Evolutionary conservation across 768 basidiomycete species (phyloP).

Genomic region (Xerocomus brunneocitrinus): DNA sequence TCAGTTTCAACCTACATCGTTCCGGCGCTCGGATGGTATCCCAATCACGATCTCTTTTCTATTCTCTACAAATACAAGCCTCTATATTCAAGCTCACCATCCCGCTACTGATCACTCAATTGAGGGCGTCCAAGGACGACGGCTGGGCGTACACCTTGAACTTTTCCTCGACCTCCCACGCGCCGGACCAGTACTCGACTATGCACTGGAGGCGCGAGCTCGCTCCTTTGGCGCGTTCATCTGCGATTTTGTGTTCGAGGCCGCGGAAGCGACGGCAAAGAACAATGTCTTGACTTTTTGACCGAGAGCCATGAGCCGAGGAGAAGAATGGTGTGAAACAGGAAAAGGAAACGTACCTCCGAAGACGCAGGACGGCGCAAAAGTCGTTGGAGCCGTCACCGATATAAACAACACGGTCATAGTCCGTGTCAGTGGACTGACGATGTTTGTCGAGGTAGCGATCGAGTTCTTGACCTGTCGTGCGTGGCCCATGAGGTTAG

Average conservation of each 20-base stretch:
- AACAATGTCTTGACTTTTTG: slow-evolving; percentile 69
- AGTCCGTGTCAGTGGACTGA: slow-evolving; percentile 47
- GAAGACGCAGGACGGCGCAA: slow-evolving; percentile 81
- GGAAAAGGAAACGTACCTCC: slow-evolving; percentile 43
- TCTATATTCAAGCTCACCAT: background rate
- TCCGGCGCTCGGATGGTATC: no score
- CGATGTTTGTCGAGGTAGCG: slow-evolving; percentile 58
- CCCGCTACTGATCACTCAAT: background rate
- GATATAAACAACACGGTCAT: slow-evolving; percentile 80
- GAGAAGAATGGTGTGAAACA: background rate
- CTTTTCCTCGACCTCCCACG: slow-evolving; percentile 94
- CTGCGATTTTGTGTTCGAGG: slow-evolving; percentile 70
- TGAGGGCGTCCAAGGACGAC: slow-evolving; percentile 2
- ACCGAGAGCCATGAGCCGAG: background rate
- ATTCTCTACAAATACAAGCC: background rate
- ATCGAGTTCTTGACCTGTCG: slow-evolving; percentile 84
- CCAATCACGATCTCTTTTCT: no score
- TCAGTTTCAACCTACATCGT: no score
- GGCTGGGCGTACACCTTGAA: slow-evolving; percentile 35
- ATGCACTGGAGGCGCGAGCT: slow-evolving; percentile 61
- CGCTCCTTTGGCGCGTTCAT: slow-evolving; percentile 48
- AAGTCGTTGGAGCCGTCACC: slow-evolving; percentile 97
- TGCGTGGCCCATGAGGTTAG: background rate
- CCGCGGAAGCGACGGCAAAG: slow-evolving; percentile 78
- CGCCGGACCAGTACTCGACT: slow-evolving; percentile 85